Base-by-base conservation (phyloP, 495 filamentous ascomycete species). In the Hapsidospora chrysogenum region DNA sequence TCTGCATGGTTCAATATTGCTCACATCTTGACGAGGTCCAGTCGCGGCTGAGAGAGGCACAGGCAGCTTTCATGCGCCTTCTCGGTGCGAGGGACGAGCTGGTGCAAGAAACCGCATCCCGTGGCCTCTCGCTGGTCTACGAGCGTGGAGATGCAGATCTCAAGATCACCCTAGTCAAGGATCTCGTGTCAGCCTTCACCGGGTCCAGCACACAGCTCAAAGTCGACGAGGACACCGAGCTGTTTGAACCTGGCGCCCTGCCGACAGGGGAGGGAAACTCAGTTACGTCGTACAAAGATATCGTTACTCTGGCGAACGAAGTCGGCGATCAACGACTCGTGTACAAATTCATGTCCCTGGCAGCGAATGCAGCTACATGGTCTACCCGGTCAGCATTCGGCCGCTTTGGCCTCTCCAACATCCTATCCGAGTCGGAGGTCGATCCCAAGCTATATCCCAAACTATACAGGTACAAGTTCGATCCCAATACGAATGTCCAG, bases 261-360 rank as follows among this genome's bases (percentile, higher is more conserved):
- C 85, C 85, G 1, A 96, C 86, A 2, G 84, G 85, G 5, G 85
- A 93, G 35, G 84, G 84, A 10, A 77, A 78, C 40, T 86, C 80
- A 0, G 66, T 96, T 45, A 92, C 78, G 10, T 94, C 87, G 0
- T 97, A 97, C 58, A 92, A 84, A 48, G 80, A 95, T 45, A 94
- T 97, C 34, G 80, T 97, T 64, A 86, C 67, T 42, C 64, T 97
- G 21, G 87, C 89, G 13, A 72, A 84, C 35, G 89, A 97, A 60
- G 81, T 93, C 11, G 89, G 89, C 15, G 86, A 96, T 49, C 82
- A 85, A 18, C 89, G 82, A 39, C 65, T 97, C 2, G 83, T 95
- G 6, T 97, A 97, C 55, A 78, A 85, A 37, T 94, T 96, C 52
- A 97, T 97, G 89, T 83, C 84, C 1, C 58, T 97, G 39, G 89